Evolutionary conservation across 148 eudicot genomes (phyloP).

Genomic region (Camellia granthamiana): DNA sequence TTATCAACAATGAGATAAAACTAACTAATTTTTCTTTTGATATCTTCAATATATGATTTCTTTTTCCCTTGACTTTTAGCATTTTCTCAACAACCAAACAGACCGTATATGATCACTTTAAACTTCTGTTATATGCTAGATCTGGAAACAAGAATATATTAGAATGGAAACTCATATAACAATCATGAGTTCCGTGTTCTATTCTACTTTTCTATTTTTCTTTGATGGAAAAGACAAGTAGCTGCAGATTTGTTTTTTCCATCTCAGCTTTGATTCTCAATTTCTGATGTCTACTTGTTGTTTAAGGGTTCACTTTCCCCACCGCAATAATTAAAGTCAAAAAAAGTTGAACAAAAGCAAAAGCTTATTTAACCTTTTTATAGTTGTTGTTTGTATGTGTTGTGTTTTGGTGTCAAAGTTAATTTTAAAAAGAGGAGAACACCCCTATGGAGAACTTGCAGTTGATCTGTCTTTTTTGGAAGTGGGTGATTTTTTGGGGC

Average conservation of each 20-base stretch:
- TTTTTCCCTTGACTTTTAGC: too few species aligned
- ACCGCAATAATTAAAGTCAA: constrained; percentile 26
- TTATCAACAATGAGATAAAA: too few species aligned
- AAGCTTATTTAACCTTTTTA: constrained; percentile 3
- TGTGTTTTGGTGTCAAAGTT: not conserved
- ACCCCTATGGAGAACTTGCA: too few species aligned
- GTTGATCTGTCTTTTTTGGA: too few species aligned
- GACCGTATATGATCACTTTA: too few species aligned
- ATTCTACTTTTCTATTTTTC: constrained; percentile 18
- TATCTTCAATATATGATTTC: too few species aligned
- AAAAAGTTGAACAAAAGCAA: constrained; percentile 14
- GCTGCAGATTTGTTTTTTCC: not conserved
- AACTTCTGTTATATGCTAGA: too few species aligned
- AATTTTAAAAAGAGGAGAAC: too few species aligned
- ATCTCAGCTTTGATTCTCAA: constrained; percentile 5
- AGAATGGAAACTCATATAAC: not conserved
- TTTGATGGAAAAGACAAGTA: constrained; percentile 4
- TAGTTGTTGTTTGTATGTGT: constrained; percentile 7
- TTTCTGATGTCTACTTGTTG: constrained; percentile 27
- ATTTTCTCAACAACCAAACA: too few species aligned
- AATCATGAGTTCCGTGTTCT: not conserved
- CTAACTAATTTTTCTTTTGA: too few species aligned
- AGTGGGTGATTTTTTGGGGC: not conserved
- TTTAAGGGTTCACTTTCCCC: constrained; percentile 33
- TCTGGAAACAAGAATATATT: too few species aligned